Conservation (phyloP, 805 yeast species). For the Yamadazyma akitaensis region DNA sequence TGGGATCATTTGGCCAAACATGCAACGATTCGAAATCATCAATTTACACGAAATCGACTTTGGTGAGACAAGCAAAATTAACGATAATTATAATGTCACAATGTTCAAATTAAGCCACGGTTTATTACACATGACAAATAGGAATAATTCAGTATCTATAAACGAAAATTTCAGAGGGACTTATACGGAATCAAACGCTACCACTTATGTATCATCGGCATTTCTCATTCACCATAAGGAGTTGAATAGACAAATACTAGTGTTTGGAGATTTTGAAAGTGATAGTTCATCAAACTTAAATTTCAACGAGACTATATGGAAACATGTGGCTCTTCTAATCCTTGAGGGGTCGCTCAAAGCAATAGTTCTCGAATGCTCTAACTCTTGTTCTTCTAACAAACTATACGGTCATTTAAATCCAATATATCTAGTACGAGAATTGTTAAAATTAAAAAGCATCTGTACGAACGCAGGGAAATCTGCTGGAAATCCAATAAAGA, state of each 20-base stretch:
- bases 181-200: conserved; percentile 5
- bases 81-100: conserved; percentile 21
- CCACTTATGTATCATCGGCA: conserved; percentile 46
- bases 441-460: conserved; percentile 28
- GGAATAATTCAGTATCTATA: conserved; percentile 19
- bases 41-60: conserved; percentile 17
- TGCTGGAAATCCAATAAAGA: conserved; percentile 35
- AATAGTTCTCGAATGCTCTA: conserved; percentile 77
- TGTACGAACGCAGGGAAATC: conserved; percentile 8
- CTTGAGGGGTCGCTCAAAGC: conserved; percentile 40
- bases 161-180: conserved; percentile 15
- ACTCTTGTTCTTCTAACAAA: conserved; percentile 35
- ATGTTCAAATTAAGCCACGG: conserved; percentile 38
- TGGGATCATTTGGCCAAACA: conserved; percentile 77
- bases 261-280: conserved; percentile 85
- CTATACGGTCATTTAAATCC: conserved; percentile 86
- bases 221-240: conserved; percentile 47
- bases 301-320: conserved; percentile 53
- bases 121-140: conserved; percentile 7
- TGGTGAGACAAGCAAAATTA: conserved; percentile 13
- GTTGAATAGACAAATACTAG: conserved; percentile 40
- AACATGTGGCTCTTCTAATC: conserved; percentile 45
- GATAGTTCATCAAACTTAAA: conserved; percentile 46
- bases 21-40: conserved; percentile 33
- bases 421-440: conserved; percentile 53